Conservation (phyloP, 768 basidiomycete species). For the Trametes maxima region DNA sequence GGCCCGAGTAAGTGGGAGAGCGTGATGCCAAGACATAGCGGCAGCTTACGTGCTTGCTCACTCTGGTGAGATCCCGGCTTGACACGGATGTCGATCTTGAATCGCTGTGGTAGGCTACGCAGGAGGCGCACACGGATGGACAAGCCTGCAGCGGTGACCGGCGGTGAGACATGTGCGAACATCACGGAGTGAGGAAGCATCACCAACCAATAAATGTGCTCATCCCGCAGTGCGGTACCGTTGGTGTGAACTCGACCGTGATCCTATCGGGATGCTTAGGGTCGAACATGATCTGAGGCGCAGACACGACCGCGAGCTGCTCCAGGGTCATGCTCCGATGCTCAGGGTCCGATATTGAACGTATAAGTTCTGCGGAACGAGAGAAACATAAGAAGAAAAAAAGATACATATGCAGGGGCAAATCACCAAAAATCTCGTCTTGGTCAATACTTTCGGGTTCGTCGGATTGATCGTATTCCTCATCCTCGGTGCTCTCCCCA, state of each 20-base stretch:
- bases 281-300: conserved; percentile 71
- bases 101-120: conserved; percentile 86
- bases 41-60: conserved; percentile 74
- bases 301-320: conserved; percentile 92
- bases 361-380: conserved; percentile 70
- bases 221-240: conserved; percentile 97
- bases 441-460: conserved; percentile 77
- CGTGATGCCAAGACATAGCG: not conserved
- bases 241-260: conserved; percentile 93
- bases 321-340: conserved; percentile 90
- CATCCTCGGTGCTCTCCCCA: conserved; percentile 30
- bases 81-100: conserved; percentile 92
- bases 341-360: conserved; percentile 93
- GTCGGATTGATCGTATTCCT: conserved; percentile 42
- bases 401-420: not conserved
- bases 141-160: conserved; percentile 57
- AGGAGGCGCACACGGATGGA: conserved; percentile 92
- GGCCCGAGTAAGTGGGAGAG: not conserved
- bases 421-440: conserved; percentile 88
- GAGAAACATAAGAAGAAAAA: conserved; percentile 3
- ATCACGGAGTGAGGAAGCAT: conserved; percentile 20
- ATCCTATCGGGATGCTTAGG: conserved; percentile 59
- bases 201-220: conserved; percentile 88
- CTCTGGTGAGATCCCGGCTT: conserved; percentile 97
- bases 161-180: not conserved